Percentiles rank a stretch among this genome's conserved stretches.
phyloP scores from a whole-genome alignment of 202 grass and related monocot species.

The Hordeum pubiflorum region DNA sequence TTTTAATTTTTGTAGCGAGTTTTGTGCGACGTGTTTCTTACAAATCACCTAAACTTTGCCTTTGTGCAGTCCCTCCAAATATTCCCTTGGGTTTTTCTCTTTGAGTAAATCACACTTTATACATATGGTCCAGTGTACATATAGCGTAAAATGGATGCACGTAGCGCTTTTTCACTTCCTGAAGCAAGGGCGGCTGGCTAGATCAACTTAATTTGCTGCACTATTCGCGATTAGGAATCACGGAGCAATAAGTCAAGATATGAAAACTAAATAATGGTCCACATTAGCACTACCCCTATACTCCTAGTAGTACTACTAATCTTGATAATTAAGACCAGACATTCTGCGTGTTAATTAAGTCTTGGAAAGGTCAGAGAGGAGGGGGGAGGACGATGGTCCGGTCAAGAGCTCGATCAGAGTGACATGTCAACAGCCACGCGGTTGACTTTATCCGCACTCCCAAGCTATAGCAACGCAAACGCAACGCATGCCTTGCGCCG shows the following conservation, averaged over 20 bases:
- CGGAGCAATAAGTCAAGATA: neutral
- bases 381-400: neutral
- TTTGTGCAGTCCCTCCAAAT: neutral
- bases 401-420: conserved; percentile 9
- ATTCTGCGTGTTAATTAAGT: conserved; percentile 41
- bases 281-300: too few species aligned
- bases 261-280: neutral
- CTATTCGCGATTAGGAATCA: neutral
- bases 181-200: neutral
- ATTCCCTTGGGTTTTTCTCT: neutral
- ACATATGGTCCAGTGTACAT: neutral
- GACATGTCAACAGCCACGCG: conserved; percentile 28
- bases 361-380: neutral
- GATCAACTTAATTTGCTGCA: neutral
- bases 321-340: neutral
- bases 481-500: conserved; percentile 22
- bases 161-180: neutral
- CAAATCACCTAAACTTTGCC: too few species aligned
- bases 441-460: conserved; percentile 60
- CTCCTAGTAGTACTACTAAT: too few species aligned
- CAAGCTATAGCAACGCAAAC: conserved; percentile 25
- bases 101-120: conserved; percentile 13
- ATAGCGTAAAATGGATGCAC: neutral
- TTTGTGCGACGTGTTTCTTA: too few species aligned
- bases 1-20: too few species aligned